These are phyloP conservation scores for Takakia lepidozioides DNA, from an alignment of 225 moss, liverwort and hornwort genomes.

Conservation along the genomic window DNA sequence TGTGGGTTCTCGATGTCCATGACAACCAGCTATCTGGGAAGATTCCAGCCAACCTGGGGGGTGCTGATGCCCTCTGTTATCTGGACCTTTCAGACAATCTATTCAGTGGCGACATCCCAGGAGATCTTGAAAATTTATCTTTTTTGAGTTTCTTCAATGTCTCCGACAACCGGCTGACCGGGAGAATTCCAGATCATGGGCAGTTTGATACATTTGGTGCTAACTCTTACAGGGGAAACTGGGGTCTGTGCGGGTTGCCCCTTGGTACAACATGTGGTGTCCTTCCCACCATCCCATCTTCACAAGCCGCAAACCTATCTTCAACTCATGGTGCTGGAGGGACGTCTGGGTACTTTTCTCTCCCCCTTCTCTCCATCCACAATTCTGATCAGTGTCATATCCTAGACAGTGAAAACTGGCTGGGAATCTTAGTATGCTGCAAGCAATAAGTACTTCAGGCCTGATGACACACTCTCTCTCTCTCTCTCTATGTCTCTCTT, in stretches of 20 bases:
- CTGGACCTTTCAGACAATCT: slow-evolving; percentile 9
- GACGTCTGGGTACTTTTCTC: no score
- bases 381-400: no score
- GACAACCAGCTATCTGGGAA: slow-evolving; percentile 1
- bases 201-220: slow-evolving; percentile 12
- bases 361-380: no score
- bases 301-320: background rate
- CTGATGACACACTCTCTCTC: no score
- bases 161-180: slow-evolving; percentile 8
- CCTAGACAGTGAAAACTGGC: no score
- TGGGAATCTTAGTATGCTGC: no score
- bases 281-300: background rate
- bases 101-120: slow-evolving; percentile 3
- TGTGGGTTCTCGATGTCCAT: slow-evolving; percentile 7
- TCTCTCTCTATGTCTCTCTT: no score
- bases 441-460: no score
- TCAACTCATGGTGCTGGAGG: background rate
- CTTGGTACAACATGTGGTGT: background rate
- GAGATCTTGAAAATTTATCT: slow-evolving; percentile 7
- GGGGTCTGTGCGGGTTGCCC: slow-evolving; percentile 9
- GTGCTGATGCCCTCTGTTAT: slow-evolving; percentile 2
- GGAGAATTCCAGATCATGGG: slow-evolving; percentile 7
- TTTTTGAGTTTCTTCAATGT: slow-evolving; percentile 15
- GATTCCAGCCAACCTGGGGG: slow-evolving; percentile 4
- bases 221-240: slow-evolving; percentile 2